phyloP scores from a whole-genome alignment of 2,329 filamentous ascomycete species.

The Bipolaris cookei region DNA sequence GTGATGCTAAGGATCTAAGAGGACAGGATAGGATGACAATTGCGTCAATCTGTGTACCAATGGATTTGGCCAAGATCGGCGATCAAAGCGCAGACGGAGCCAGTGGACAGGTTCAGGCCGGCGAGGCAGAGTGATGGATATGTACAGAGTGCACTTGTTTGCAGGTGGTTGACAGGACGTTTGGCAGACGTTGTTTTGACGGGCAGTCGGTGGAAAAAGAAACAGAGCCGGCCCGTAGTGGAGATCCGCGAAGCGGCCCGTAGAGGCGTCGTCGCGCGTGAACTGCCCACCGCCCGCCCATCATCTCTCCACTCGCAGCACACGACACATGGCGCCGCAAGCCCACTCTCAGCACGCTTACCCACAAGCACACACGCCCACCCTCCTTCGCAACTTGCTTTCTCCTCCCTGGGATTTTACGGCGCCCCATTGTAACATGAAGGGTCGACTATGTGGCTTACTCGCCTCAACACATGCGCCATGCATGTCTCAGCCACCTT shows the following conservation, averaged over 20 bases:
- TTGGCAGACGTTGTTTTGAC: background rate
- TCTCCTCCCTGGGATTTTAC: background rate
- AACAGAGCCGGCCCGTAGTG: constrained; percentile 3
- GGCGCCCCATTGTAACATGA: background rate
- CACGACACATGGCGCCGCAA: background rate
- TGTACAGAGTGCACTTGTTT: background rate
- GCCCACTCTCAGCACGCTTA: background rate
- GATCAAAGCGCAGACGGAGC: background rate
- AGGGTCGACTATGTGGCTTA: background rate
- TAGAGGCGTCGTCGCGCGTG: constrained; percentile 1
- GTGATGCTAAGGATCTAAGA: background rate
- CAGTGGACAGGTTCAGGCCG: background rate
- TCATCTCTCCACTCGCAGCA: background rate
- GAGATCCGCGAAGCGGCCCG: constrained; percentile 1
- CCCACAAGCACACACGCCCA: background rate
- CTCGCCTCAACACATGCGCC: constrained; percentile 5
- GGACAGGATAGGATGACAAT: background rate
- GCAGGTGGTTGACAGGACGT: background rate
- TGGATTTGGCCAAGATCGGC: background rate
- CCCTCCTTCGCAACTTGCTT: background rate
- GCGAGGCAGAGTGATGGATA: background rate
- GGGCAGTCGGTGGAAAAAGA: background rate
- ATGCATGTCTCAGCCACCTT: constrained; percentile 9
- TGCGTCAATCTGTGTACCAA: background rate
- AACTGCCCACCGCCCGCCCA: background rate